A percentile compares a stretch with the other conserved stretches of the same genome.
Conservation (phyloP, 2,329 filamentous ascomycete species). For the Neofusicoccum kwambonambiense region DNA sequence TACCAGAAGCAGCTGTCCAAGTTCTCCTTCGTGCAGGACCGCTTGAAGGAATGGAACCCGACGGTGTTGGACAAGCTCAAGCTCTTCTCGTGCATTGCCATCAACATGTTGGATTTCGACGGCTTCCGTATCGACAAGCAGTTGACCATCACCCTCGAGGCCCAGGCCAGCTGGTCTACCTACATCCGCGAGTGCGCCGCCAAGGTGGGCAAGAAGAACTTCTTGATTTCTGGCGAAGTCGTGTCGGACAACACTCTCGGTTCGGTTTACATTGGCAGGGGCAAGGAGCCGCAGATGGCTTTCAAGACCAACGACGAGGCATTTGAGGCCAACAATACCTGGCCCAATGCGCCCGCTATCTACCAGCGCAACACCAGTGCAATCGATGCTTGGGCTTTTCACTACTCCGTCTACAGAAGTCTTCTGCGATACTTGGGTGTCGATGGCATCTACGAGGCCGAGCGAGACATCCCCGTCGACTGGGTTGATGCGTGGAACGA, state of each 20-base stretch:
- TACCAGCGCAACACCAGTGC: constrained; percentile 53
- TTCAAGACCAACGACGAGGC: constrained; percentile 49
- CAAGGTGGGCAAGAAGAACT: constrained; percentile 60
- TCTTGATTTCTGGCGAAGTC: constrained; percentile 64
- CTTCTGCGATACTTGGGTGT: not conserved
- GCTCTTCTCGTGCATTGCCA: constrained; percentile 63
- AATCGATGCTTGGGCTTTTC: constrained; percentile 61
- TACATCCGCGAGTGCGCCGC: constrained; percentile 58
- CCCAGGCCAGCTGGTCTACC: constrained; percentile 57
- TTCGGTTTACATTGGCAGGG: constrained; percentile 64
- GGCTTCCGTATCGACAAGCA: constrained; percentile 68
- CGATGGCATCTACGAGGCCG: constrained; percentile 3
- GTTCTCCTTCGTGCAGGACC: constrained; percentile 66
- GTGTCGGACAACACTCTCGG: constrained; percentile 40
- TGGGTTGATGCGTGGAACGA: constrained; percentile 56
- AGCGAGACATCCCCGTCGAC: constrained; percentile 29
- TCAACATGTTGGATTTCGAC: constrained; percentile 63
- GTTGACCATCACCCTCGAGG: constrained; percentile 62
- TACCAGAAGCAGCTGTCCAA: constrained; percentile 65
- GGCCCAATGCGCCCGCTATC: constrained; percentile 36
- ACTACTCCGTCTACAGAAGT: constrained; percentile 61
- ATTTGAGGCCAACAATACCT: constrained; percentile 47
- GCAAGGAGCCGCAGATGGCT: constrained; percentile 56
- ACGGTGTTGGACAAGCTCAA: constrained; percentile 58
- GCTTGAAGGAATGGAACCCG: constrained; percentile 62